These are phyloP conservation scores for Crucihimalaya himalaica DNA, from an alignment of 345 rosid species.

Conservation along the genomic window DNA sequence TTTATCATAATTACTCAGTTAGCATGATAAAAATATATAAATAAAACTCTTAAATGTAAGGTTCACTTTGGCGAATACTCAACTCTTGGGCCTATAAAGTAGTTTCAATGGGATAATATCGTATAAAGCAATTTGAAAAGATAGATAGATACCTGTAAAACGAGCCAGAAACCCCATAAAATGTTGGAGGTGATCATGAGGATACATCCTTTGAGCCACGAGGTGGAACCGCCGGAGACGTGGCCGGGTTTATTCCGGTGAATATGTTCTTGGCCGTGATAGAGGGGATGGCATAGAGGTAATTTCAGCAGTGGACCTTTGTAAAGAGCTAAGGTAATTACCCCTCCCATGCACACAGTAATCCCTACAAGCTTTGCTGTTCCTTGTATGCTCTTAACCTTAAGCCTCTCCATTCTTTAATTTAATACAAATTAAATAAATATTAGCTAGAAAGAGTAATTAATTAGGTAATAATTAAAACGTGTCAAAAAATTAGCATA, in stretches of 20 bases:
- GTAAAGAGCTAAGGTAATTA: conserved; percentile 64
- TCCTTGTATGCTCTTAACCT: conserved; percentile 58
- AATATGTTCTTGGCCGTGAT: conserved; percentile 28
- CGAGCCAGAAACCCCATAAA: conserved; percentile 84
- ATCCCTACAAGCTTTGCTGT: conserved; percentile 69
- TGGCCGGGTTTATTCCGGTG: conserved; percentile 31
- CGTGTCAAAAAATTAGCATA: too few species aligned
- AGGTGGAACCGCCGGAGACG: conserved; percentile 47
- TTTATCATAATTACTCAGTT: neutral
- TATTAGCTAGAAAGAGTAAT: neutral
- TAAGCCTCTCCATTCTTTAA: conserved; percentile 68
- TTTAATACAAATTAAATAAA: neutral
- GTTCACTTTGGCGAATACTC: neutral
- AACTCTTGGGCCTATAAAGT: neutral
- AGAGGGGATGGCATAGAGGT: conserved; percentile 45
- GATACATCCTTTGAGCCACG: conserved; percentile 85
- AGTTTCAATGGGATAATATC: neutral
- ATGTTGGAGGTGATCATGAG: conserved; percentile 74
- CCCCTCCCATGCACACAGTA: conserved; percentile 67
- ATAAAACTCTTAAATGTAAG: neutral
- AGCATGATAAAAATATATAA: neutral
- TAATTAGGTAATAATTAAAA: neutral
- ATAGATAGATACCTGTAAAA: conserved; percentile 60
- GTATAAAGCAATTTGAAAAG: neutral
- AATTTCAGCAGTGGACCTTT: conserved; percentile 66